Evolutionary conservation across 2,329 filamentous ascomycete genomes (phyloP).

Genomic region (Nannizziopsis arthrosporioides): DNA sequence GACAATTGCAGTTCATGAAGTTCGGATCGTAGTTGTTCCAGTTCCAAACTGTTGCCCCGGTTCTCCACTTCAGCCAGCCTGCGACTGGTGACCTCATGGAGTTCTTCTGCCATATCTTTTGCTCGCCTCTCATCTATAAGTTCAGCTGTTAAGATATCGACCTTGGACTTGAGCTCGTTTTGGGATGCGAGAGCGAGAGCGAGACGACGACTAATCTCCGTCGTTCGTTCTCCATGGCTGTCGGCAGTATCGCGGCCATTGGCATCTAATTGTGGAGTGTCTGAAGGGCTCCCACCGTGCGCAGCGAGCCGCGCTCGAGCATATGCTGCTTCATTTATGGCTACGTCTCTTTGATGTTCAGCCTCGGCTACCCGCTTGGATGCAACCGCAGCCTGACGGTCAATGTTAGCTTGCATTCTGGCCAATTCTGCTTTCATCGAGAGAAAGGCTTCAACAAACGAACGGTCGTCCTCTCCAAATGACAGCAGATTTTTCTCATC

Average conservation of each 20-base stretch:
- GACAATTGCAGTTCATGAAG: constrained; percentile 68
- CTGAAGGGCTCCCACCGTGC: constrained; percentile 55
- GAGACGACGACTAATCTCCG: constrained; percentile 69
- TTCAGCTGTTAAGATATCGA: constrained; percentile 58
- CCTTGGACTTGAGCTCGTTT: constrained; percentile 63
- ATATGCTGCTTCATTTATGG: constrained; percentile 90
- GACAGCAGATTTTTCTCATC: constrained; percentile 66
- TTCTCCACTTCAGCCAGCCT: constrained; percentile 73
- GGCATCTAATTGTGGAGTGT: constrained; percentile 46
- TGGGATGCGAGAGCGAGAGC: constrained; percentile 70
- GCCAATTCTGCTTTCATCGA: constrained; percentile 81
- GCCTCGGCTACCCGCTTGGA: constrained; percentile 86
- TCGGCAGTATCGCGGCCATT: constrained; percentile 47
- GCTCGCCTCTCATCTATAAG: constrained; percentile 70
- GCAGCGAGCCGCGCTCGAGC: constrained; percentile 86
- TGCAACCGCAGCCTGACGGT: constrained; percentile 73
- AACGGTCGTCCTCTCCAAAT: constrained; percentile 84
- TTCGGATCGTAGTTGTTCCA: constrained; percentile 75
- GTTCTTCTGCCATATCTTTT: constrained; percentile 78
- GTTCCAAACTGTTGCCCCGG: constrained; percentile 70
- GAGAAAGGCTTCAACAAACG: constrained; percentile 80
- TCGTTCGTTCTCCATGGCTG: constrained; percentile 49
- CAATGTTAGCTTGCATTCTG: constrained; percentile 80
- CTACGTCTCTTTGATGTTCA: constrained; percentile 85
- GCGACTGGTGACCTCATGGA: constrained; percentile 66